Percentiles rank a stretch among this genome's conserved stretches.
Evolutionary conservation across 306 rosid species (phyloP).

Genomic region (Quercus variabilis): DNA sequence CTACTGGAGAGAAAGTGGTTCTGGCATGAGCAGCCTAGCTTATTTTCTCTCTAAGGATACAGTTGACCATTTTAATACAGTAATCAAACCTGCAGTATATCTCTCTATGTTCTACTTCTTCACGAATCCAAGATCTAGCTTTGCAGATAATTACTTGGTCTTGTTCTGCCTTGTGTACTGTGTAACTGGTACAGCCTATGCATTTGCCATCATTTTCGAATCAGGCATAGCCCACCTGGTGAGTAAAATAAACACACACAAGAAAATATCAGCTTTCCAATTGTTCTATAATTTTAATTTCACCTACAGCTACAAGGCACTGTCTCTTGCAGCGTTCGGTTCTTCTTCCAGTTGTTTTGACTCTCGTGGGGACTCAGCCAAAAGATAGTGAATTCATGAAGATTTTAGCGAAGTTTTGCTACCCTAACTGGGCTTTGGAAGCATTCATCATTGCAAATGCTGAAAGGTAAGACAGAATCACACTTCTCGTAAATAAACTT

Average conservation of each 20-base stretch:
- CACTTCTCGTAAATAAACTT: neutral
- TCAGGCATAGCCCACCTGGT: conserved; percentile 97
- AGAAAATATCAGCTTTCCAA: neutral
- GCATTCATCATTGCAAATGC: conserved; percentile 86
- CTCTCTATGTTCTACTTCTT: conserved; percentile 91
- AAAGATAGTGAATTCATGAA: conserved; percentile 44
- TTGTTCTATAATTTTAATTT: conserved; percentile 5
- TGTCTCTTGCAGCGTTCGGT: conserved; percentile 78
- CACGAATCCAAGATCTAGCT: conserved; percentile 85
- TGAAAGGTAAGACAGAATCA: conserved; percentile 52
- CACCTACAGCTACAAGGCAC: conserved; percentile 18
- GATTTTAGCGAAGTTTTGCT: conserved; percentile 61
- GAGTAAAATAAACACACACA: conserved; percentile 23
- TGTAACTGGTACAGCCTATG: conserved; percentile 90
- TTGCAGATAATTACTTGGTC: conserved; percentile 70
- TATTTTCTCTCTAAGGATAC: conserved; percentile 93
- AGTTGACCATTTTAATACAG: conserved; percentile 74
- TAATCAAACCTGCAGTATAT: conserved; percentile 80
- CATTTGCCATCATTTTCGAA: conserved; percentile 73
- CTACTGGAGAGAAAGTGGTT: conserved; percentile 82
- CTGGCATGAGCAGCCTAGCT: conserved; percentile 96
- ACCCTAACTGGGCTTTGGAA: conserved; percentile 92
- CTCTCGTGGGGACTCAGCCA: conserved; percentile 74
- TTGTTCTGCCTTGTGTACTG: conserved; percentile 84
- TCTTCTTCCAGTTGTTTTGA: conserved; percentile 86